Conservation (phyloP, 2,329 filamentous ascomycete genomes). For the Aspergillus ochraceoroseus region DNA sequence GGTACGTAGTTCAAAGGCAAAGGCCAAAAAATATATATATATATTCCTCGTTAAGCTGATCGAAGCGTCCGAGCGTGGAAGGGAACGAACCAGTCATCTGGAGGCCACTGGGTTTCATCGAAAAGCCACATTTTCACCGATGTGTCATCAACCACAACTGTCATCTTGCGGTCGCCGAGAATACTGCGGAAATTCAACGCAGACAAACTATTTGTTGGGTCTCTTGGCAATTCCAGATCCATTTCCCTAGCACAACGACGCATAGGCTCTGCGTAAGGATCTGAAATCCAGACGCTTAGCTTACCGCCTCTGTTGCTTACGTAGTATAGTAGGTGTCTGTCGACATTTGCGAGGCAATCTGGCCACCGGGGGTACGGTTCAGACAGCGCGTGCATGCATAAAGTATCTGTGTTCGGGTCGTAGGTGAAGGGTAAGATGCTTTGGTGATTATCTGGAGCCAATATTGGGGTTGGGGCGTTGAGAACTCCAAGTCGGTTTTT, state of each 20-base stretch:
- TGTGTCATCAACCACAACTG: constrained; percentile 16
- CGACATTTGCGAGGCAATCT: constrained; percentile 14
- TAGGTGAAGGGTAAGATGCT: constrained; percentile 13
- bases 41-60: too few relatives aligned
- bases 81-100: too few relatives aligned
- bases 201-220: constrained; percentile 9
- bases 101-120: too few relatives aligned
- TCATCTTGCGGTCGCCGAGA: constrained; percentile 20
- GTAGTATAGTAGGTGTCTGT: constrained; percentile 19
- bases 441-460: not conserved
- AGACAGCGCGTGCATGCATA: constrained; percentile 14
- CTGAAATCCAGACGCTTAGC: constrained; percentile 20
- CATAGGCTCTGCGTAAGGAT: constrained; percentile 11
- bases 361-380: not conserved
- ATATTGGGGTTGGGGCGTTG: not conserved
- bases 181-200: constrained; percentile 5
- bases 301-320: constrained; percentile 18
- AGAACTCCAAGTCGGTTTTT: constrained; percentile 15
- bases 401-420: constrained; percentile 8
- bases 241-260: constrained; percentile 15
- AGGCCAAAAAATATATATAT: too few relatives aligned
- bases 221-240: constrained; percentile 12
- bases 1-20: too few relatives aligned
- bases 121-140: constrained; percentile 26
- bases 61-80: too few relatives aligned